phyloP scores from a whole-genome alignment of 2,329 filamentous ascomycete genomes.

The Cercospora janseana region DNA sequence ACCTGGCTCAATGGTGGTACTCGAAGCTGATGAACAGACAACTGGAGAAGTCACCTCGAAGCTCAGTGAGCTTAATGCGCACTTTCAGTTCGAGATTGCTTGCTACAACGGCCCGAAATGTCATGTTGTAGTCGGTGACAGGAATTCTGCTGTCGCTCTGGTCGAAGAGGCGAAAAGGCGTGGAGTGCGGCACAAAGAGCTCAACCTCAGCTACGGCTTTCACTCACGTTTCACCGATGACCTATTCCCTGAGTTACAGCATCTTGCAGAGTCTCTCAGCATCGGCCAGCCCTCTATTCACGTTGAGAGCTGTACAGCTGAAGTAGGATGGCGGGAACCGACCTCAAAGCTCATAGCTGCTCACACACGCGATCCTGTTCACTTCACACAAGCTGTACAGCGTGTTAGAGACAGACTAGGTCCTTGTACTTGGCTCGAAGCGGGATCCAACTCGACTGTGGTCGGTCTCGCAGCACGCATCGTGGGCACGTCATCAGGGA shows the following conservation, averaged over 20 bases:
- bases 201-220: slow-evolving; percentile 18
- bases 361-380: slow-evolving; percentile 18
- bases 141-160: neutral
- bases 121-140: slow-evolving; percentile 10
- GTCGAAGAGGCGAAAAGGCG: neutral
- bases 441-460: slow-evolving; percentile 19
- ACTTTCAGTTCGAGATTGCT: slow-evolving; percentile 12
- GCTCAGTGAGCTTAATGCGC: neutral
- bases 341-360: slow-evolving; percentile 1
- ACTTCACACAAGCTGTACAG: slow-evolving; percentile 14
- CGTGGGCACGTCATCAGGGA: neutral
- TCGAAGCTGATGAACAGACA: slow-evolving; percentile 10
- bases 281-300: slow-evolving; percentile 8
- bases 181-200: slow-evolving; percentile 12
- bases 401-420: slow-evolving; percentile 6
- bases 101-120: slow-evolving; percentile 21
- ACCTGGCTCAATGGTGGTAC: slow-evolving; percentile 17
- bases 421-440: slow-evolving; percentile 16
- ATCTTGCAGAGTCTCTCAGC: slow-evolving; percentile 4
- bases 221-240: slow-evolving; percentile 20
- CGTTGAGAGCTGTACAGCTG: slow-evolving; percentile 9
- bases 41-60: neutral
- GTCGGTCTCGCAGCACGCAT: slow-evolving; percentile 12
- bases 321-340: neutral
- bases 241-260: slow-evolving; percentile 4